Evolutionary conservation across 768 basidiomycete species (phyloP).

Genomic region (Fomitopsis pulvina): DNA sequence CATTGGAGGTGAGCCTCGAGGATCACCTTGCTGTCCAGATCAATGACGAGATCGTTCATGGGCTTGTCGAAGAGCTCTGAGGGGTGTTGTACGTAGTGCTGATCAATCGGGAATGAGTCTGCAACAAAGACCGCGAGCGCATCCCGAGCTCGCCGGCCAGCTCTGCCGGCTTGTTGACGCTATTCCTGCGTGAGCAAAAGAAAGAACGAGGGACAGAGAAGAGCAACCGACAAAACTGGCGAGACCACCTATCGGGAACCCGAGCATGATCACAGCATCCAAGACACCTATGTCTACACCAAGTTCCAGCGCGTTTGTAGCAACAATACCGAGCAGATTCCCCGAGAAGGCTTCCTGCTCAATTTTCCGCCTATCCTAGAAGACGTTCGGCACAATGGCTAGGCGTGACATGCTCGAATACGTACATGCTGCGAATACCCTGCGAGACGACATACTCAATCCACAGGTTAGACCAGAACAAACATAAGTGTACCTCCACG

Average conservation of each 20-base stretch:
- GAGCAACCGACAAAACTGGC: slow-evolving; percentile 64
- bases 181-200: slow-evolving; percentile 20
- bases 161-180: slow-evolving; percentile 88
- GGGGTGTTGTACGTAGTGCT: slow-evolving; percentile 66
- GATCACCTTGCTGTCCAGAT: slow-evolving; percentile 67
- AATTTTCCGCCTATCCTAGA: slow-evolving; percentile 73
- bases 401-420: background rate
- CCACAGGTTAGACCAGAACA: background rate
- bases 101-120: slow-evolving; percentile 63
- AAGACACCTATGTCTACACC: slow-evolving; percentile 89
- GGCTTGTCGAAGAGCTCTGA: slow-evolving; percentile 60
- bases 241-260: slow-evolving; percentile 65
- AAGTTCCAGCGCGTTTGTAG: slow-evolving; percentile 86
- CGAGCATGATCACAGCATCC: slow-evolving; percentile 86
- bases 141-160: slow-evolving; percentile 75
- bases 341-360: slow-evolving; percentile 86
- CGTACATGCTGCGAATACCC: slow-evolving; percentile 69
- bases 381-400: background rate
- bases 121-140: slow-evolving; percentile 71
- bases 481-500: slow-evolving; percentile 55
- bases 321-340: slow-evolving; percentile 75
- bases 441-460: slow-evolving; percentile 17
- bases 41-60: slow-evolving; percentile 58
- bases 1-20: slow-evolving; percentile 87
- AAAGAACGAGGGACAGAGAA: background rate